Evolutionary conservation across 2,329 filamentous ascomycete genomes (phyloP).

Genomic region (Ceratocystis destructans): DNA sequence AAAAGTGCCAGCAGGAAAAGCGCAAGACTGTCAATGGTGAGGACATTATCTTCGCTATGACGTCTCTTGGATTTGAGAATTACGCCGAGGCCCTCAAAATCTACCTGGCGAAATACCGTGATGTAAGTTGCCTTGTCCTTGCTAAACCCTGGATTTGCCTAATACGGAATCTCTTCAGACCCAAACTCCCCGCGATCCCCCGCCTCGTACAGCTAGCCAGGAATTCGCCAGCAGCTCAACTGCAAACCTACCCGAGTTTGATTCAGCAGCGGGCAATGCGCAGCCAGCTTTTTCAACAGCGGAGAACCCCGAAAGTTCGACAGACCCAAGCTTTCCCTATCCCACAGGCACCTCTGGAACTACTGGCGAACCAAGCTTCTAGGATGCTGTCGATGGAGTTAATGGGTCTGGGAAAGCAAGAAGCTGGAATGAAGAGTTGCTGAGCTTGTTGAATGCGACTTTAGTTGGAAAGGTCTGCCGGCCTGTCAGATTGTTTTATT

Average conservation of each 20-base stretch:
- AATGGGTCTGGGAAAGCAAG: background rate
- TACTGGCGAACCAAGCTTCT: background rate
- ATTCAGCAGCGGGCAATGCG: constrained; percentile 22
- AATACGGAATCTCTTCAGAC: constrained; percentile 3
- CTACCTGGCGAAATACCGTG: constrained; percentile 91
- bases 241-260: constrained; percentile 26
- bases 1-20: constrained; percentile 99
- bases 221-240: constrained; percentile 14
- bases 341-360: background rate
- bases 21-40: constrained; percentile 98
- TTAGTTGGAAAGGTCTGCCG: background rate
- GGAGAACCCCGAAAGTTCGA: background rate
- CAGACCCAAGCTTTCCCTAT: constrained; percentile 10
- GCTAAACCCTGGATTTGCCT: background rate
- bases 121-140: constrained; percentile 51
- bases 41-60: constrained; percentile 98
- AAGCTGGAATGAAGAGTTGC: background rate
- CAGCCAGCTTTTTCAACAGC: constrained; percentile 24
- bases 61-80: constrained; percentile 95
- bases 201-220: constrained; percentile 12
- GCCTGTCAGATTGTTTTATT: background rate
- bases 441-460: background rate
- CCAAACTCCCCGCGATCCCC: constrained; percentile 13
- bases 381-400: background rate
- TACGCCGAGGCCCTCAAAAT: constrained; percentile 97